These are phyloP conservation scores for Liquidambar formosana DNA, from an alignment of 164 flowering plant genomes.

Conservation along the genomic window DNA sequence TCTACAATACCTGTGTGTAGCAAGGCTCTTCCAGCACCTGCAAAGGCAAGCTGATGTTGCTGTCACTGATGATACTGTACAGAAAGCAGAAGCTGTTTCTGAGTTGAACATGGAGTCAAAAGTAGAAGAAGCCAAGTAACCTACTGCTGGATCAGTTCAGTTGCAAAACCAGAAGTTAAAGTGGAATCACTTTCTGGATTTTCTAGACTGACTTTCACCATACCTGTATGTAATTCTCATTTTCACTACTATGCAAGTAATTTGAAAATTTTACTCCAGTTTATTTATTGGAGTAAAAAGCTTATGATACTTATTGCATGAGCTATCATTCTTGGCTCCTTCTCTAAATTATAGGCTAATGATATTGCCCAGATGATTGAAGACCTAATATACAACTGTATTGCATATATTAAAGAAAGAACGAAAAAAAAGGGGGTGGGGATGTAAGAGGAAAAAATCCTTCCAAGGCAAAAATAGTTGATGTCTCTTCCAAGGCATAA, in stretches of 20 bases:
- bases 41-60: slow-evolving; percentile 33
- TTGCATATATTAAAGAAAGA: too few species aligned
- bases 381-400: too few species aligned
- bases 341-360: too few species aligned
- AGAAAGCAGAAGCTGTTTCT: slow-evolving; percentile 41
- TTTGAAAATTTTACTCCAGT: background rate
- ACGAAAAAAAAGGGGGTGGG: too few species aligned
- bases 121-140: slow-evolving; percentile 28
- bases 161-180: slow-evolving; percentile 53
- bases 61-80: slow-evolving; percentile 23
- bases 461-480: too few species aligned
- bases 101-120: too few species aligned
- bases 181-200: slow-evolving; percentile 39
- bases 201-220: slow-evolving; percentile 74
- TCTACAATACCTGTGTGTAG: slow-evolving; percentile 50
- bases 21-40: slow-evolving; percentile 67
- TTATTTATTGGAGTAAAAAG: background rate
- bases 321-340: too few species aligned
- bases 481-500: too few species aligned
- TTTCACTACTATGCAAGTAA: background rate
- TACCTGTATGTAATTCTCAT: slow-evolving; percentile 57
- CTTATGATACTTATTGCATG: too few species aligned
- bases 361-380: too few species aligned
- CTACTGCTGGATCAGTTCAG: slow-evolving; percentile 49
- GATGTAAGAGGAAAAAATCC: too few species aligned